phyloP scores from a whole-genome alignment of 129 eudicot species.

The Saposhnikovia divaricata region DNA sequence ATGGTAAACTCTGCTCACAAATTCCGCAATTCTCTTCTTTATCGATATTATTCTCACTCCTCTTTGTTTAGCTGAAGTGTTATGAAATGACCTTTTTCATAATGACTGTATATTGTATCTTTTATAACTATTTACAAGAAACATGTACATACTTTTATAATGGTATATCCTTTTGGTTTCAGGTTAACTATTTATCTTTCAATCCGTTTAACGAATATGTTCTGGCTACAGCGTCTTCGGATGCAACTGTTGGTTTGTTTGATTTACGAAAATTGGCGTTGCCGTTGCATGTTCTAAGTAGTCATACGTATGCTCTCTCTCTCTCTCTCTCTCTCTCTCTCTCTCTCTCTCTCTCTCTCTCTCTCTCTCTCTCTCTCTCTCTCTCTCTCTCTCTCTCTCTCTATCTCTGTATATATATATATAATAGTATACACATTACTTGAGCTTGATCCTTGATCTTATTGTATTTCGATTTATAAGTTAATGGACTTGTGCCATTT shows the following conservation, averaged over 20 bases:
- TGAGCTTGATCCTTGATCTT: background rate
- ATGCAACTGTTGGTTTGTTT: conserved; percentile 85
- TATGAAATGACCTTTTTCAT: background rate
- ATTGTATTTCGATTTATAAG: background rate
- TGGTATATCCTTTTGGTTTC: conserved; percentile 16
- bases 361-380: background rate
- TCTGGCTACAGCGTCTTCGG: conserved; percentile 93
- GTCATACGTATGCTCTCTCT: conserved; percentile 50
- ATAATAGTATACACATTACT: background rate
- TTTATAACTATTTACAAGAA: background rate
- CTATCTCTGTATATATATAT: too few species aligned
- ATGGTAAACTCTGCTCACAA: background rate
- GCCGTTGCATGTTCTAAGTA: conserved; percentile 71
- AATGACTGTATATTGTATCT: background rate
- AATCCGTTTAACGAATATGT: conserved; percentile 80
- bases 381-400: too few species aligned
- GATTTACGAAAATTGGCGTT: conserved; percentile 66
- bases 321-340: background rate
- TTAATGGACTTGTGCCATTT: background rate
- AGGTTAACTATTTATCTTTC: conserved; percentile 88
- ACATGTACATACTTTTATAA: conserved; percentile 1
- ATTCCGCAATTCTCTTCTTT: background rate
- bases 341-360: too few species aligned
- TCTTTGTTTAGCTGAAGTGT: background rate
- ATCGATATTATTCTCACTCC: background rate